These are phyloP conservation scores for Trichoderma erinaceum DNA, from an alignment of 495 filamentous ascomycete species.

Conservation along the genomic window DNA sequence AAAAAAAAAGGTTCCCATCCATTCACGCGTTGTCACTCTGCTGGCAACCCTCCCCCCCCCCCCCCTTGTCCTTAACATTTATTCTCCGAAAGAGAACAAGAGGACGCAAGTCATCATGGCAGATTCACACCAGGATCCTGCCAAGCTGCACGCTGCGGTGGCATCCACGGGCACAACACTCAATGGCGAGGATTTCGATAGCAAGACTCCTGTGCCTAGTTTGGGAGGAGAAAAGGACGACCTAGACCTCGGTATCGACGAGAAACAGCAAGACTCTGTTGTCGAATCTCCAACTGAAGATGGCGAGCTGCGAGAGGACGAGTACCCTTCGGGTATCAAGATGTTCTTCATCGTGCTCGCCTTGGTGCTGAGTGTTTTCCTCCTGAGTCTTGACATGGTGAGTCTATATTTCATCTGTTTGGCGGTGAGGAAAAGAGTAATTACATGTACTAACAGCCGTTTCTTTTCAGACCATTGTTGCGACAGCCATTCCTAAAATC, in stretches of 20 bases:
- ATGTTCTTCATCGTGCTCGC: constrained; percentile 34
- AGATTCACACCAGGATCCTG: not conserved
- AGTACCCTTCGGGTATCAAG: constrained; percentile 27
- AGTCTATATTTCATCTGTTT: constrained; percentile 21
- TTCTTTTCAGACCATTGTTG: constrained; percentile 29
- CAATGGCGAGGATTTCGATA: not conserved
- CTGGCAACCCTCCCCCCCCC: not conserved
- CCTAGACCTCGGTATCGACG: not conserved
- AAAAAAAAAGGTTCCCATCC: not conserved
- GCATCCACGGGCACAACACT: not conserved
- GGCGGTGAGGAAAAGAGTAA: constrained; percentile 17
- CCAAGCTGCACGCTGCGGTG: not conserved
- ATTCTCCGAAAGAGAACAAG: not conserved
- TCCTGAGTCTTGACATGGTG: constrained; percentile 42
- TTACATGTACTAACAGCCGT: not conserved
- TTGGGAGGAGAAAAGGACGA: not conserved
- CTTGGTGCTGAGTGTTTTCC: constrained; percentile 40
- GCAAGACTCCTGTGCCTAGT: not conserved
- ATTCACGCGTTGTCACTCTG: not conserved
- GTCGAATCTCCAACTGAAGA: not conserved
- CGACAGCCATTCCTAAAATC: constrained; percentile 40
- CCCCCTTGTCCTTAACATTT: not conserved
- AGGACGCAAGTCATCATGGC: not conserved
- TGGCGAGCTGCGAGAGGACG: constrained; percentile 14
- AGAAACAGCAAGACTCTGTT: not conserved